A percentile compares a stretch with the other conserved stretches of the same genome.
Evolutionary conservation across 108 stramenopile species (phyloP).

Genomic region (Fragilariopsis cylindrus): DNA sequence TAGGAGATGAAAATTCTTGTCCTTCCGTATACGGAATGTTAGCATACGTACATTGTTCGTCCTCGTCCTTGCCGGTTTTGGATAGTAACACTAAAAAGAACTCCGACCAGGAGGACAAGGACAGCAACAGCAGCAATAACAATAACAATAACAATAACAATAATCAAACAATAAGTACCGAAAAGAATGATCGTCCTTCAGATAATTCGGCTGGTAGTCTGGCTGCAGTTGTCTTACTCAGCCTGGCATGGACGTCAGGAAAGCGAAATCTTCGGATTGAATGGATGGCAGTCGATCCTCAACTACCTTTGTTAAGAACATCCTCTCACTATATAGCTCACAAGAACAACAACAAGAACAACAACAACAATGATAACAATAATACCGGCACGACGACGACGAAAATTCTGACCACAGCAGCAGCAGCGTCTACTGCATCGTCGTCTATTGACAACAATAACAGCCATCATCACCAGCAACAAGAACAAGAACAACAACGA

Average conservation of each 20-base stretch:
- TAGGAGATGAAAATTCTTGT: conserved; percentile 47
- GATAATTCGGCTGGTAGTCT: conserved; percentile 1
- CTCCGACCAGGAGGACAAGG: background rate
- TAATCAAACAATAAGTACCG: background rate
- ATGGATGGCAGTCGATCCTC: conserved; percentile 43
- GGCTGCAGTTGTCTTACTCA: conserved; percentile 37
- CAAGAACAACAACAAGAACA: no score
- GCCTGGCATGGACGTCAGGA: conserved; percentile 20
- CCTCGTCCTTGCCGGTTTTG: background rate
- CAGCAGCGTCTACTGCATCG: background rate
- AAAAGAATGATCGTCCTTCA: background rate
- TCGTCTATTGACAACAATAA: background rate
- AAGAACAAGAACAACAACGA: background rate
- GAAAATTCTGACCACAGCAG: background rate
- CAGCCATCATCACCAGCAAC: background rate
- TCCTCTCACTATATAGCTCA: no score
- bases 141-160: background rate
- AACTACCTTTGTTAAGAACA: background rate
- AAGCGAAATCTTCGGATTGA: conserved; percentile 32
- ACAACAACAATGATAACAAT: no score
- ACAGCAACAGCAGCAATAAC: background rate
- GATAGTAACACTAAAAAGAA: background rate
- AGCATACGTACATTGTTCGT: conserved; percentile 24
- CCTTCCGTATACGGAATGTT: conserved; percentile 39
- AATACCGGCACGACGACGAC: no score